A percentile compares a stretch with the other conserved stretches of the same genome.
phyloP scores from a whole-genome alignment of 306 rosid species.

The Luffa acutangula region DNA sequence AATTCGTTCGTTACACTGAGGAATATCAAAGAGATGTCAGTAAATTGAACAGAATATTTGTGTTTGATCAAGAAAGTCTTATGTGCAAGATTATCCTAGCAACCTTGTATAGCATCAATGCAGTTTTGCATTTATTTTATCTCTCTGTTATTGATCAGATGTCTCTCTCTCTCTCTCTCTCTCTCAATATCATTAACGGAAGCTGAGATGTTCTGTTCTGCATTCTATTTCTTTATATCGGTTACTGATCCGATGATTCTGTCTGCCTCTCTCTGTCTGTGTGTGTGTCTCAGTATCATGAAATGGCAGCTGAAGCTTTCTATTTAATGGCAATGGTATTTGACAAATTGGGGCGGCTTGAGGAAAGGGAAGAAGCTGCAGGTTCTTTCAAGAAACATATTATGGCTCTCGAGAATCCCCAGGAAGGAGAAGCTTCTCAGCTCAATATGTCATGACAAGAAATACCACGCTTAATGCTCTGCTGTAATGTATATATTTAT shows the following conservation, averaged over 20 bases:
- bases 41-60: neutral
- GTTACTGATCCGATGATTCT: neutral
- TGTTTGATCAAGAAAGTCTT: neutral
- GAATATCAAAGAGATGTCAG: neutral
- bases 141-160: no score
- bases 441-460: conserved; percentile 23
- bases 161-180: no score
- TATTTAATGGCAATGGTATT: conserved; percentile 76
- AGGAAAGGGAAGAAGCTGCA: conserved; percentile 79
- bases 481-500: neutral
- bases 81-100: neutral
- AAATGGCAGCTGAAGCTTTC: conserved; percentile 91
- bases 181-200: no score
- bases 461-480: neutral
- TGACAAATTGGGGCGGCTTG: conserved; percentile 59
- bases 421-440: conserved; percentile 34
- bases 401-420: conserved; percentile 48
- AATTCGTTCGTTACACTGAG: neutral
- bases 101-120: neutral
- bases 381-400: conserved; percentile 62
- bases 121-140: neutral
- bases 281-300: conserved; percentile 50
- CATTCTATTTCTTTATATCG: neutral
- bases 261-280: neutral
- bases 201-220: neutral